Evolutionary conservation across 2,329 filamentous ascomycete species (phyloP), one percentile per base, ranked within the genome.

Genomic region (Chaetomiaceae sp.): DNA sequence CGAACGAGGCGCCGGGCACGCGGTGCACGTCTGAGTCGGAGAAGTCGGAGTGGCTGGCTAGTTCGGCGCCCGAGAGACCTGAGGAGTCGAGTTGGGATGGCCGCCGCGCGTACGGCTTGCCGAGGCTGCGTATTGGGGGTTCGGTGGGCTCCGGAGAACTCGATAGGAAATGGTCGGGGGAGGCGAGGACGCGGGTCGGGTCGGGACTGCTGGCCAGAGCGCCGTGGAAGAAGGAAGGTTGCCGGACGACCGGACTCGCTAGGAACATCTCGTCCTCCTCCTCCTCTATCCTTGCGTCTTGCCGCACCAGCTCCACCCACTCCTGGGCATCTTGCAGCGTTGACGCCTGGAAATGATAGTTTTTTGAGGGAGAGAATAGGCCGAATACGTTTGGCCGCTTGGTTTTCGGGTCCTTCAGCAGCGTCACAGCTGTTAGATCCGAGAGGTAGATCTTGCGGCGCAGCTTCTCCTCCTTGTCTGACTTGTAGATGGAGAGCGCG

Each of bases 401-500:
- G 51, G 89, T 83, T 66, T 95, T 95, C 8, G 88, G 85, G 58
- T 95, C 89, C 60, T 87, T 90, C 53, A 97, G 82, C 49, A 87
- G 80, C 2, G 90, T 87, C 36, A 95, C 88, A 7, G 93, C 90
- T 3, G 90, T 96, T 49, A 97, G 78, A 50, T 98, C 93, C 35
- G 87, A 85, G 32, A 97, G 78, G 60, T 83, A 83, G 60, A 98
- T 81, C 62, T 95, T 90, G 60, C 94, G 84, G 42, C 88, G 85
- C 35, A 98, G 78, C 64, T 90, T 90, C 58, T 85, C 86, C 68
- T 96, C 90, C 58, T 90, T 86, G 58, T 87, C 81, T 62, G 91
- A 86, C 67, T 91, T 94, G 76, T 98, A 98, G 51, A 96, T 83
- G 42, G 87, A 96, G 27, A 98, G 77, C 17, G 87, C 79, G 58